Conservation (phyloP, 495 filamentous ascomycete species). For the Copromyces sp. region DNA sequence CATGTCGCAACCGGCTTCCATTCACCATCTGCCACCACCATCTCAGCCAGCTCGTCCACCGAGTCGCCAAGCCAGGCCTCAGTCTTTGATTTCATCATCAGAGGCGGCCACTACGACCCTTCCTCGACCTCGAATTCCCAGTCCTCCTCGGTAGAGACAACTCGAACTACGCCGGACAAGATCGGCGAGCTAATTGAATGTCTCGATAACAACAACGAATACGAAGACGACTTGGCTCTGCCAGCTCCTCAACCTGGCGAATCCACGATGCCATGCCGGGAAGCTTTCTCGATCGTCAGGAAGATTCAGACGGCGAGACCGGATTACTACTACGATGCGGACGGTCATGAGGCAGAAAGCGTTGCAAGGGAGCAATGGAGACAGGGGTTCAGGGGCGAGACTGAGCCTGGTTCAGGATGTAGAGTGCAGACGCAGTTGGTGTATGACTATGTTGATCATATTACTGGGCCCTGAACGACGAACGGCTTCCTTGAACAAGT, state of each 20-base stretch:
- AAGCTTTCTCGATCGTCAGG: constrained; percentile 15
- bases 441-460: constrained; percentile 17
- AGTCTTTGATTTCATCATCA: background rate
- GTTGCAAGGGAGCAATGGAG: constrained; percentile 10
- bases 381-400: constrained; percentile 14
- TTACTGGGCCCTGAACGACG: background rate
- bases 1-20: background rate
- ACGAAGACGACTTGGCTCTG: constrained; percentile 4
- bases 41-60: background rate
- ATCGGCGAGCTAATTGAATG: background rate
- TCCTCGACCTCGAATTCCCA: background rate
- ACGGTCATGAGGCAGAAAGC: background rate
- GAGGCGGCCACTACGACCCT: background rate
- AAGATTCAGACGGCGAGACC: constrained; percentile 5
- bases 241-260: constrained; percentile 13
- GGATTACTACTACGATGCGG: constrained; percentile 8
- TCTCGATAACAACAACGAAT: background rate
- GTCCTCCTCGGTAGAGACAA: background rate
- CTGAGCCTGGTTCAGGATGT: constrained; percentile 13
- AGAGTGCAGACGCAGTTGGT: constrained; percentile 19
- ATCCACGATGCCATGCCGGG: constrained; percentile 20
- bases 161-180: background rate
- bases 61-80: background rate
- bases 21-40: background rate
- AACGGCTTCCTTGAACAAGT: background rate